Percentiles rank a stretch among this genome's conserved stretches.
Evolutionary conservation across 768 basidiomycete genomes (phyloP).

Genomic region (Arthromyces matolae): DNA sequence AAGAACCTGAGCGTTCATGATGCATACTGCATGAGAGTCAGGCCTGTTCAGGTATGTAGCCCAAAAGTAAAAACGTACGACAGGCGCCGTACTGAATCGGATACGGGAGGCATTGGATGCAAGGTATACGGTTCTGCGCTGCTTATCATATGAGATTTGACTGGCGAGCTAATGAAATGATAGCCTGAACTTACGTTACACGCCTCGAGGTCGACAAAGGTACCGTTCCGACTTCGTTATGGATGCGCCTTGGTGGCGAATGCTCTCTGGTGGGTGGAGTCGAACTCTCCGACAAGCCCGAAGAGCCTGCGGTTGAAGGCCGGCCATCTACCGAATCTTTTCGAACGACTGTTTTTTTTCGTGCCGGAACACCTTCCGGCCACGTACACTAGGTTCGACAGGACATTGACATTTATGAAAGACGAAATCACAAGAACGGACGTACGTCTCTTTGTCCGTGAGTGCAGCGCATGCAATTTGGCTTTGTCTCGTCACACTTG

Average conservation of each 20-base stretch:
- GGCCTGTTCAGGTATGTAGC: slow-evolving; percentile 2
- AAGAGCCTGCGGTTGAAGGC: slow-evolving; percentile 75
- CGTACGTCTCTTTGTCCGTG: slow-evolving; percentile 82
- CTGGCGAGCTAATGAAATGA: not conserved
- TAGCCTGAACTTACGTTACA: slow-evolving; percentile 31
- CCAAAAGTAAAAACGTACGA: slow-evolving; percentile 38
- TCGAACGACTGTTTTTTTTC: slow-evolving; percentile 59
- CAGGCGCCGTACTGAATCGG: slow-evolving; percentile 42
- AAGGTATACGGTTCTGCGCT: slow-evolving; percentile 44
- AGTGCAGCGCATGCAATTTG: slow-evolving; percentile 80
- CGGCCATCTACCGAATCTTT: slow-evolving; percentile 60
- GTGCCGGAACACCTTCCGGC: slow-evolving; percentile 74
- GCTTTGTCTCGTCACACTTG: slow-evolving; percentile 90
- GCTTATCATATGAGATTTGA: slow-evolving; percentile 12
- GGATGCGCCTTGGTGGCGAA: slow-evolving; percentile 56
- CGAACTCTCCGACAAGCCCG: slow-evolving; percentile 66
- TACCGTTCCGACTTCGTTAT: slow-evolving; percentile 38
- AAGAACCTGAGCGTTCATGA: slow-evolving; percentile 33
- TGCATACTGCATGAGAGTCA: slow-evolving; percentile 12
- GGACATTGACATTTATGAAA: not conserved
- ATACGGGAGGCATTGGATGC: slow-evolving; percentile 42
- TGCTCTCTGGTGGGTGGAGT: slow-evolving; percentile 68
- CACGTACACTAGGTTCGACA: slow-evolving; percentile 62
- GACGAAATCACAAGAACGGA: too few species aligned
- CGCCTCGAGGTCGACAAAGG: slow-evolving; percentile 37